These are phyloP conservation scores for Nepenthes mirabilis DNA, from an alignment of 148 eudicot species.

Conservation along the genomic window DNA sequence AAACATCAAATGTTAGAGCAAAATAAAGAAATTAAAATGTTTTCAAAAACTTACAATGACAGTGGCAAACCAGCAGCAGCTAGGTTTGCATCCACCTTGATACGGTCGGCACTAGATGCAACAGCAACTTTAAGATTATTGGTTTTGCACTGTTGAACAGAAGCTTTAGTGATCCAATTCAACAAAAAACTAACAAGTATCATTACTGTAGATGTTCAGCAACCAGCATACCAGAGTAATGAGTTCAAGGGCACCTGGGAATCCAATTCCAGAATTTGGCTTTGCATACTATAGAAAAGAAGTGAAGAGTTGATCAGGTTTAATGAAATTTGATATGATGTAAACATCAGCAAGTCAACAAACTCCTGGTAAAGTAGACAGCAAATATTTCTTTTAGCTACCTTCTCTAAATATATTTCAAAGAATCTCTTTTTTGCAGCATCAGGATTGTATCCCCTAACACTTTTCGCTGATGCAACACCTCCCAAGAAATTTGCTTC, in stretches of 20 bases:
- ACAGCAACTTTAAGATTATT: conserved; percentile 96
- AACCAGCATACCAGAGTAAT: conserved; percentile 47
- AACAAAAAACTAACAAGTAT: background rate
- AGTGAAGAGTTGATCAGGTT: background rate
- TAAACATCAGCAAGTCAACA: conserved; percentile 1
- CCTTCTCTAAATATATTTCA: conserved; percentile 90
- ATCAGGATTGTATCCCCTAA: conserved; percentile 59
- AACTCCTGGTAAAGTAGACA: background rate
- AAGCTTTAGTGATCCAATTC: conserved; percentile 7
- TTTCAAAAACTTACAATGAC: conserved; percentile 42
- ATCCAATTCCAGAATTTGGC: conserved; percentile 90
- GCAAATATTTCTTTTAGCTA: conserved; percentile 14
- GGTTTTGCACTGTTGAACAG: conserved; percentile 63
- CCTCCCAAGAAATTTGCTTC: conserved; percentile 98
- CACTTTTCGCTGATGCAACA: conserved; percentile 69
- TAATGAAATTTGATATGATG: conserved; percentile 1
- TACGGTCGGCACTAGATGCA: conserved; percentile 97
- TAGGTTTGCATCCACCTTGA: conserved; percentile 93
- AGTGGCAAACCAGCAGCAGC: conserved; percentile 83
- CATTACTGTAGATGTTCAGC: background rate
- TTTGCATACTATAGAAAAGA: conserved; percentile 61
- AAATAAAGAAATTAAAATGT: background rate
- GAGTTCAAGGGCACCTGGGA: conserved; percentile 90
- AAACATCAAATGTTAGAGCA: background rate
- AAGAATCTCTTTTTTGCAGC: conserved; percentile 92